These are phyloP conservation scores for Postia placenta DNA, from an alignment of 768 basidiomycete genomes.

Conservation along the genomic window DNA sequence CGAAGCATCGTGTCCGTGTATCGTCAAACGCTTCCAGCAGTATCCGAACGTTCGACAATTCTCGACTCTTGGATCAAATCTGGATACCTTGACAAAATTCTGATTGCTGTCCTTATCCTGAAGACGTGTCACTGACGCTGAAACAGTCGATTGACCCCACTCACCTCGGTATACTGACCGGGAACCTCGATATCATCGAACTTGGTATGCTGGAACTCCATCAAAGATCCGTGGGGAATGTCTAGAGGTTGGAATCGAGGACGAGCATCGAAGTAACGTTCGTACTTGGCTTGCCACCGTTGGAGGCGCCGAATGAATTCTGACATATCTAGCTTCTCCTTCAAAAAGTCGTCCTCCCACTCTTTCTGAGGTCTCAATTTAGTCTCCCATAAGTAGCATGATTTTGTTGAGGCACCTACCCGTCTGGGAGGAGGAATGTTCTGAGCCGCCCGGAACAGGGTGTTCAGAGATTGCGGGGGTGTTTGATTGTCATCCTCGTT, in stretches of 20 bases:
- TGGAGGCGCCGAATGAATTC: constrained; percentile 91
- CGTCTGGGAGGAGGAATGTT: constrained; percentile 54
- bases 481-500: constrained; percentile 67
- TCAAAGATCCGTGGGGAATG: constrained; percentile 83
- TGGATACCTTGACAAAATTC: constrained; percentile 84
- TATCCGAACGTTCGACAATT: constrained; percentile 81
- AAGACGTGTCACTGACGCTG: constrained; percentile 2
- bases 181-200: constrained; percentile 98
- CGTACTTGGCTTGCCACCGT: constrained; percentile 89
- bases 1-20: constrained; percentile 90
- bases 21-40: constrained; percentile 85
- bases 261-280: constrained; percentile 73
- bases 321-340: constrained; percentile 67
- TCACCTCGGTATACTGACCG: constrained; percentile 96
- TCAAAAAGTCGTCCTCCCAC: constrained; percentile 88
- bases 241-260: constrained; percentile 84
- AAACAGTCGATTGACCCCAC: constrained; percentile 6
- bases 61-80: constrained; percentile 88
- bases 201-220: constrained; percentile 96
- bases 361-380: constrained; percentile 49
- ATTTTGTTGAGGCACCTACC: constrained; percentile 31
- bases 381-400: background rate
- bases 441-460: constrained; percentile 51
- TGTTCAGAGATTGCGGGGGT: constrained; percentile 45
- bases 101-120: constrained; percentile 95